Evolutionary conservation across 164 flowering plant species (phyloP).

Genomic region (Liquidambar formosana): DNA sequence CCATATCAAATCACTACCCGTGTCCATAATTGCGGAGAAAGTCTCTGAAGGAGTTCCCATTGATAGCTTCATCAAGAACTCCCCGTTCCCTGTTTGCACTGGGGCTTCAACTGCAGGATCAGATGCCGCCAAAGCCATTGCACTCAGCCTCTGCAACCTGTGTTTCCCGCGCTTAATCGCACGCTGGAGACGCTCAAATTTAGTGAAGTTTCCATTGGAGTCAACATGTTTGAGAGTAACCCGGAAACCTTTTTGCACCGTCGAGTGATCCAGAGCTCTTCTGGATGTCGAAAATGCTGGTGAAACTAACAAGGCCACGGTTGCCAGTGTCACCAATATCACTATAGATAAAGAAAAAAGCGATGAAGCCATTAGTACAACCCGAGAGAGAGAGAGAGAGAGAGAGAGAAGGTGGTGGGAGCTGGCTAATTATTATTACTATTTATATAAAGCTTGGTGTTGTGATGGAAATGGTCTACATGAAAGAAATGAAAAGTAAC

Average conservation of each 20-base stretch:
- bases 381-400: too few species aligned
- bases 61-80: slow-evolving; percentile 58
- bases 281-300: too few species aligned
- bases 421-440: too few species aligned
- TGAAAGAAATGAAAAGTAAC: too few species aligned
- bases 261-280: too few species aligned
- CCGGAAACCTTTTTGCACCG: slow-evolving; percentile 36
- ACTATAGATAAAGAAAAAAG: too few species aligned
- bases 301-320: too few species aligned
- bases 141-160: slow-evolving; percentile 43
- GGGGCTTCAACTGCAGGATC: slow-evolving; percentile 28
- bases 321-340: too few species aligned
- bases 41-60: slow-evolving; percentile 73
- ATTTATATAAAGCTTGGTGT: too few species aligned
- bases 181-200: slow-evolving; percentile 51
- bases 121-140: slow-evolving; percentile 17
- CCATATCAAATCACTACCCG: slow-evolving; percentile 94
- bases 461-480: too few species aligned
- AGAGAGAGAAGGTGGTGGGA: too few species aligned
- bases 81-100: slow-evolving; percentile 54
- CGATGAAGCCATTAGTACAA: too few species aligned
- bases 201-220: slow-evolving; percentile 52
- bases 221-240: slow-evolving; percentile 61
- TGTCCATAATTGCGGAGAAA: slow-evolving; percentile 69
- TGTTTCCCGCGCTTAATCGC: slow-evolving; percentile 51